A percentile compares a stretch with the other conserved stretches of the same genome.
These are phyloP conservation scores for Leucocoprinus birnbaumii DNA, from an alignment of 768 basidiomycete genomes.

Conservation along the genomic window DNA sequence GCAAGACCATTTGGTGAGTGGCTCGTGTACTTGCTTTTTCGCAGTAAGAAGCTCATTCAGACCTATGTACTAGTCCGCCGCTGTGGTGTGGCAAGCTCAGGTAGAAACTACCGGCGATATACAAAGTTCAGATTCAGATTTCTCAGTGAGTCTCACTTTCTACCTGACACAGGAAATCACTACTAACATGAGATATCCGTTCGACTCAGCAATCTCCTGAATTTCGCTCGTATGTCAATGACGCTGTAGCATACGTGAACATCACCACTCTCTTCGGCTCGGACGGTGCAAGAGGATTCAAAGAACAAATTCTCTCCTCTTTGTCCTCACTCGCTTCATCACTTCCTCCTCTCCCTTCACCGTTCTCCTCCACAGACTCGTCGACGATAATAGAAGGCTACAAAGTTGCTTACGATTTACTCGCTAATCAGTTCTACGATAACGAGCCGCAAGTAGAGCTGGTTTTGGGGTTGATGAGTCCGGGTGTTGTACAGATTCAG, in stretches of 20 bases:
- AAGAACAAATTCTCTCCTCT: constrained; percentile 12
- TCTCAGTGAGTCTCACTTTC: constrained; percentile 21
- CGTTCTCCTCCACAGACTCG: constrained; percentile 35
- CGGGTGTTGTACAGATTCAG: constrained; percentile 46
- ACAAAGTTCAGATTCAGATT: constrained; percentile 22
- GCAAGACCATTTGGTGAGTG: constrained; percentile 47
- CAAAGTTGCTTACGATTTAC: constrained; percentile 48
- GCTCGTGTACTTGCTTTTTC: background rate
- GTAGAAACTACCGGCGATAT: constrained; percentile 33
- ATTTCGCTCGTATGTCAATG: constrained; percentile 59
- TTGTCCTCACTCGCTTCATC: constrained; percentile 17
- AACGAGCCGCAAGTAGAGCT: constrained; percentile 56
- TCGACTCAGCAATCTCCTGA: constrained; percentile 24
- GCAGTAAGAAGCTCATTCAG: too few relatives aligned
- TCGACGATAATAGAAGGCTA: constrained; percentile 49
- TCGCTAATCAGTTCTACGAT: constrained; percentile 33
- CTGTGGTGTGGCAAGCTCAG: constrained; percentile 21
- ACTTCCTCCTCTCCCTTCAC: constrained; percentile 22
- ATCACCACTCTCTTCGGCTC: constrained; percentile 40
- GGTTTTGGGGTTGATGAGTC: constrained; percentile 34
- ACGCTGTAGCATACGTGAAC: constrained; percentile 61
- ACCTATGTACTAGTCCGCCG: constrained; percentile 20
- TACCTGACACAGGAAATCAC: background rate
- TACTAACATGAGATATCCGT: too few relatives aligned
- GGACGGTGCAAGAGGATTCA: constrained; percentile 14